Base-by-base conservation (phyloP, 148 eudicot genomes). In the Rhododendron molle region DNA sequence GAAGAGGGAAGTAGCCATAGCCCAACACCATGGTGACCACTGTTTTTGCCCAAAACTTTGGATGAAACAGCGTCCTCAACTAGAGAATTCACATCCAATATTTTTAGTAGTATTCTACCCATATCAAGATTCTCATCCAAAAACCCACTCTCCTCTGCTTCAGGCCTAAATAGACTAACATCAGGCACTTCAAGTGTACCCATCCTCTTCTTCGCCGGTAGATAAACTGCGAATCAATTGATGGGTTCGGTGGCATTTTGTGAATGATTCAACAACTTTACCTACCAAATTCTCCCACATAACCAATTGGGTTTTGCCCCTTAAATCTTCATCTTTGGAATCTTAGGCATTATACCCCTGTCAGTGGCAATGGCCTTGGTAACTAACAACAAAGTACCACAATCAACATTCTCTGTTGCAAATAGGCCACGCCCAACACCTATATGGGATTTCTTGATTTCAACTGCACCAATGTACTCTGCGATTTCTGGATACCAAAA, bases 271-370 rank as follows among this genome's bases (percentile, higher is more conserved):
- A 78, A 76, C 90, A 18, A 96, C 93, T 86, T 89, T 92, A 44
- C 90, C 93, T 20, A 96, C 84, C 85, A 96, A 93, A 91, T 93
- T 94, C 93, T 93, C 93, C 96, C 96, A 94, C 93, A 93, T 92
- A 16, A 92, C 92, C 30, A 93, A 69, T 46, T 96, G 95, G 3
- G 89, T 94, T 77, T 88, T 92, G 85, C 91, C 90, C 0, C 93
- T 90, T 56, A 89, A 89, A 76, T 84, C 91, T 32, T 82, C 83
- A 3, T 49, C 71, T 1, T 82, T 74, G 82, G 85, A 82, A 21
- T 92, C 44, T 5, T 89, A 44, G 98, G 94, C 73, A 94, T 81
- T 20, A 96, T 95, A 38, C 95, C 95, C 80, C 99, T 92, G 80
- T 96, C 99, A 40, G 87, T 91, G n/a, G 98, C 96, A 91, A 92